Conservation (phyloP, 208 protist genomes). For the Leishmania amazonensis region DNA sequence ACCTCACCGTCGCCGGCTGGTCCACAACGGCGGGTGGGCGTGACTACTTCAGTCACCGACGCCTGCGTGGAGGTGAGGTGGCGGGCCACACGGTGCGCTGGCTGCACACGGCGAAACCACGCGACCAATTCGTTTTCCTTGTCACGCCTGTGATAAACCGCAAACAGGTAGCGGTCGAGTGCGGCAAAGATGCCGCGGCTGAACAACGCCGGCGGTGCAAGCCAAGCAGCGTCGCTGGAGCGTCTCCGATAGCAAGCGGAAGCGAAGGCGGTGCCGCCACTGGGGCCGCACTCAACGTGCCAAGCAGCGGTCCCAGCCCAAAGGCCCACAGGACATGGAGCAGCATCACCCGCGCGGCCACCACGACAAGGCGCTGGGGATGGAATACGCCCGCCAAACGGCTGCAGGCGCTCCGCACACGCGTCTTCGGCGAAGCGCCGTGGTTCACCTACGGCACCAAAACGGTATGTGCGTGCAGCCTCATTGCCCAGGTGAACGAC, state of each 20-base stretch:
- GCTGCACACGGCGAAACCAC: slow-evolving; percentile 61
- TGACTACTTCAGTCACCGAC: slow-evolving; percentile 75
- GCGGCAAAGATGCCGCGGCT: background rate
- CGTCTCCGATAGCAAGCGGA: background rate
- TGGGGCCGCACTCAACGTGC: background rate
- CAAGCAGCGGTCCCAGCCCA: background rate
- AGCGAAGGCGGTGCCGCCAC: background rate
- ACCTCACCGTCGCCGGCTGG: slow-evolving; percentile 63
- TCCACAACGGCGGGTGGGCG: slow-evolving; percentile 52
- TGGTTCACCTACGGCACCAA: slow-evolving; percentile 15
- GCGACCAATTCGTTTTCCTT: slow-evolving; percentile 70
- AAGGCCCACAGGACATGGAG: background rate
- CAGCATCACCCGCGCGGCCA: background rate
- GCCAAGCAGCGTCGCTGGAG: background rate
- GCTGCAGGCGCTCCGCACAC: slow-evolving; percentile 4
- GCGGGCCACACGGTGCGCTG: slow-evolving; percentile 68
- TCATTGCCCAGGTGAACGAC: background rate
- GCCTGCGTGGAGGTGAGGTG: slow-evolving; percentile 56
- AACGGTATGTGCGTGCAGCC: background rate
- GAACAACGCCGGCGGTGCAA: background rate
- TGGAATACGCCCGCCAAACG: background rate
- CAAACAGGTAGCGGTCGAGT: background rate
- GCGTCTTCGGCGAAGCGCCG: slow-evolving; percentile 28
- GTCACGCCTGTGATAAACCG: slow-evolving; percentile 53
- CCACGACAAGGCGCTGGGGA: background rate